These are phyloP conservation scores for Geum urbanum DNA, from an alignment of 306 rosid genomes.

Conservation along the genomic window DNA sequence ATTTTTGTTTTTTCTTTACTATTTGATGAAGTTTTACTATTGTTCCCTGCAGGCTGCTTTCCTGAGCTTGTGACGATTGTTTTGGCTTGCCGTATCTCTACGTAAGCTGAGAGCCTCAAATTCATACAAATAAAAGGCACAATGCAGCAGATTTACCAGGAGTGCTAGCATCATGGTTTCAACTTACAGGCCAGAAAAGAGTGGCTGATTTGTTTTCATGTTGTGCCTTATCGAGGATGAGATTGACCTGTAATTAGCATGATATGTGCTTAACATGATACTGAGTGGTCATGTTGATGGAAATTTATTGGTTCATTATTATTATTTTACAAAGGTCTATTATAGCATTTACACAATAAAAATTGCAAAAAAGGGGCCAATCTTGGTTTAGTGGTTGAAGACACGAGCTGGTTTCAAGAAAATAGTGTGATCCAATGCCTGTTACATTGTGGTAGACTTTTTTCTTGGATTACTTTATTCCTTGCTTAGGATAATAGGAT, in stretches of 20 bases:
- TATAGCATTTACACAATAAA: not conserved
- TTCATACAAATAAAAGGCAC: not conserved
- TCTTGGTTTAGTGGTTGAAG: slow-evolving; percentile 10
- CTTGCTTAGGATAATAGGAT: not conserved
- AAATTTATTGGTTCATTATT: slow-evolving; percentile 1
- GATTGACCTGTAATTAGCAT: slow-evolving; percentile 9
- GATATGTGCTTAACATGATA: not conserved
- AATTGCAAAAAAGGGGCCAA: too few relatives aligned
- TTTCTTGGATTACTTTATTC: not conserved
- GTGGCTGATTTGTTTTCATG: not conserved
- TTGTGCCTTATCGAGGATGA: not conserved
- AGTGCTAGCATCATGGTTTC: not conserved
- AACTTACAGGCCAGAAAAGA: not conserved
- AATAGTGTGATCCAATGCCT: slow-evolving; percentile 16
- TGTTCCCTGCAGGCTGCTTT: not conserved
- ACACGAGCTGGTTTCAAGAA: not conserved
- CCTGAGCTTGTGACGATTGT: slow-evolving; percentile 7
- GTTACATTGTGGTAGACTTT: not conserved
- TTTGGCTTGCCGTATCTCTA: not conserved
- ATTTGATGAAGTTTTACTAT: not conserved
- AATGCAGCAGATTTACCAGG: slow-evolving; percentile 1
- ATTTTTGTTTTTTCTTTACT: not conserved
- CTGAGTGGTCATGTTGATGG: slow-evolving; percentile 8
- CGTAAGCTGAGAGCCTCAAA: not conserved
- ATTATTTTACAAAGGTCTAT: too few relatives aligned